A percentile compares a stretch with the other conserved stretches of the same genome.
Conservation (phyloP, 257 asterid species). For the Knoxia roxburghii region DNA sequence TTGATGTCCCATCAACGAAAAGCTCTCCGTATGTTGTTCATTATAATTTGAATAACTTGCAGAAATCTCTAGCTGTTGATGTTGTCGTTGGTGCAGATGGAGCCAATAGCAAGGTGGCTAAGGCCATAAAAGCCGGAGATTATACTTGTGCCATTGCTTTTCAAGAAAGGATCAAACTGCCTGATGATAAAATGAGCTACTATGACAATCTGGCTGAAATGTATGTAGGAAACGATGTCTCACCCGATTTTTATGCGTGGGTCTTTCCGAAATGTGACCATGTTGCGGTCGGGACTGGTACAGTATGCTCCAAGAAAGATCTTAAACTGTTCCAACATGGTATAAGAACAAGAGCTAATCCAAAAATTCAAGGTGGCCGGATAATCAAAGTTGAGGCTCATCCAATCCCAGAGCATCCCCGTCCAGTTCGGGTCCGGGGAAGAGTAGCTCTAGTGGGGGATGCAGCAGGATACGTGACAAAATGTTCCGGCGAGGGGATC, state of each 20-base stretch:
- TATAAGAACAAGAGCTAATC: constrained; percentile 33
- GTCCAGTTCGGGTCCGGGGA: constrained; percentile 55
- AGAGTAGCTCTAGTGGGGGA: constrained; percentile 76
- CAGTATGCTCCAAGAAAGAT: constrained; percentile 39
- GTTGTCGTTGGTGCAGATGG: constrained; percentile 82
- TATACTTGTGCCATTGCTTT: constrained; percentile 73
- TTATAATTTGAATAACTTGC: constrained; percentile 35
- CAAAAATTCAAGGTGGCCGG: constrained; percentile 48
- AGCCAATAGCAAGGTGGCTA: constrained; percentile 79
- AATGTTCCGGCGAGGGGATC: constrained; percentile 84
- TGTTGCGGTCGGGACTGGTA: constrained; percentile 84
- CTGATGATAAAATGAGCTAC: constrained; percentile 65
- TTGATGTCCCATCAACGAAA: constrained; percentile 39
- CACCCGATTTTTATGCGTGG: constrained; percentile 89
- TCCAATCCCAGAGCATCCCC: constrained; percentile 81
- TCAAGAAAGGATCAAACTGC: constrained; percentile 61
- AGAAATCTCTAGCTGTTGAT: constrained; percentile 47
- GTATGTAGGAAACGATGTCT: constrained; percentile 72
- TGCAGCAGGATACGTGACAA: constrained; percentile 82
- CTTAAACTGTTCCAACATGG: constrained; percentile 49
- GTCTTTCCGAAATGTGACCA: constrained; percentile 89
- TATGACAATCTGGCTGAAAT: constrained; percentile 75
- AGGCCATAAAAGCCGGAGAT: constrained; percentile 63
- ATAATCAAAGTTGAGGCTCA: constrained; percentile 77
- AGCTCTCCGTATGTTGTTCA: constrained; percentile 50